Evolutionary conservation across 1,284 basidiomycete species (phyloP).

Genomic region (Boletus mariae): DNA sequence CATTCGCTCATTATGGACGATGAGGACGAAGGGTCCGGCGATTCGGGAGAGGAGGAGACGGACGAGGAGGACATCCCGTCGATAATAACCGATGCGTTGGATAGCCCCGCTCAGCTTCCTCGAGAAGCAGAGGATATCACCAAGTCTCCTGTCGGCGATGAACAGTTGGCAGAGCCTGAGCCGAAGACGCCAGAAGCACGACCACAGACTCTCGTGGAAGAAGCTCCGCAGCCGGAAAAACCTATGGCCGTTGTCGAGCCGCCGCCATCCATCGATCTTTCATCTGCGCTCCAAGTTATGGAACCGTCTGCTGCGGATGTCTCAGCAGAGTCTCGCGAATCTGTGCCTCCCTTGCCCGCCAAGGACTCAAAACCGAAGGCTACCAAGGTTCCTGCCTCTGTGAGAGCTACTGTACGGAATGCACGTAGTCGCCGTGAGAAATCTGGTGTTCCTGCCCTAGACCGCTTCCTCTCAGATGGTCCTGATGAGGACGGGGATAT

Average conservation of each 20-base stretch:
- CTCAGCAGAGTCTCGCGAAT: constrained; percentile 13
- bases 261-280: constrained; percentile 19
- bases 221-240: constrained; percentile 20
- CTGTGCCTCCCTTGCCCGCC: constrained; percentile 27
- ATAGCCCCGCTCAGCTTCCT: constrained; percentile 21
- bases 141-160: constrained; percentile 27
- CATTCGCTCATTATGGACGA: constrained; percentile 74
- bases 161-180: constrained; percentile 43
- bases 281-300: constrained; percentile 11
- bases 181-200: constrained; percentile 74
- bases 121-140: constrained; percentile 29
- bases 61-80: constrained; percentile 38
- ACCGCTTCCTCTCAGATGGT: constrained; percentile 59
- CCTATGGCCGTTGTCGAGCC: constrained; percentile 14
- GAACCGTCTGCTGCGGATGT: constrained; percentile 9
- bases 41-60: constrained; percentile 38
- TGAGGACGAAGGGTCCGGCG: constrained; percentile 42
- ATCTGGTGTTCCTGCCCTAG: constrained; percentile 73
- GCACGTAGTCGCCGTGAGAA: constrained; percentile 58
- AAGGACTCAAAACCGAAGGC: constrained; percentile 30
- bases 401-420: constrained; percentile 26
- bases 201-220: constrained; percentile 43
- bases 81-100: constrained; percentile 16
- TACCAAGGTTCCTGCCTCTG: constrained; percentile 30
- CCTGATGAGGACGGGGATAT: constrained; percentile 52